Evolutionary conservation across 768 basidiomycete species (phyloP), one percentile per base, ranked within the genome.

Genomic region (Russula lepida): DNA sequence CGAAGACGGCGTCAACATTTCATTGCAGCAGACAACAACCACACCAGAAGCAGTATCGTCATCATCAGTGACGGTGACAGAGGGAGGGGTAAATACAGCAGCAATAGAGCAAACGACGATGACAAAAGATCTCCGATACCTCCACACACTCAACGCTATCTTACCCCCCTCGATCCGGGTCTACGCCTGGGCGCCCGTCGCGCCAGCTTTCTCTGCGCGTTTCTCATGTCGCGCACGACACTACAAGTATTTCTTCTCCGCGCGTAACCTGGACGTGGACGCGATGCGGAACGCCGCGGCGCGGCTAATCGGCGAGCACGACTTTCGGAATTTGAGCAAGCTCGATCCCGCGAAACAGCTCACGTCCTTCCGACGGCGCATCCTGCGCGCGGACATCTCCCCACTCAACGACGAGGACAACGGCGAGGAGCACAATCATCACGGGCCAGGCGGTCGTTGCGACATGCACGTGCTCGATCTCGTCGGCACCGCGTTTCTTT

Each of bases 201-300:
- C 82, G 3, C 72, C 80, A 8, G 70, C 71, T 35, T 98, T 98
- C 73, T 93, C 94, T 23, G 88, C 95, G 8, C 86, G 97, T 4
- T 94, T 88, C 74, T 86, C 85, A 13, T 98, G 95, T 75, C 77
- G 74, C 55, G 85, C 82, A 68, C 79, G 97, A 39, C 95, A 99
- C 71, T 98, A 99, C 84, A 98, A 95, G 70, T 99, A 98, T 74
- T 95, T 98, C 73, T 98, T 99, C 78, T 81, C 84, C 35, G 73
- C 83, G 0, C 74, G 77, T 33, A 74, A 74, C 32, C 83, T 98
- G 56, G 83, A 95, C 72, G 70, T 95, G 30, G 68, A 74, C 2
- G 78, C 76, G 49, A 98, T 98, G 94, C 81, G 79, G 62, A 77
- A 81, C 35, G 95, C 84, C 1, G 91, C 91, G 0, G 64, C 74